Percentiles rank a stretch among this genome's conserved stretches.
Evolutionary conservation across 768 basidiomycete species (phyloP).

Genomic region (Mycena vulgaris): DNA sequence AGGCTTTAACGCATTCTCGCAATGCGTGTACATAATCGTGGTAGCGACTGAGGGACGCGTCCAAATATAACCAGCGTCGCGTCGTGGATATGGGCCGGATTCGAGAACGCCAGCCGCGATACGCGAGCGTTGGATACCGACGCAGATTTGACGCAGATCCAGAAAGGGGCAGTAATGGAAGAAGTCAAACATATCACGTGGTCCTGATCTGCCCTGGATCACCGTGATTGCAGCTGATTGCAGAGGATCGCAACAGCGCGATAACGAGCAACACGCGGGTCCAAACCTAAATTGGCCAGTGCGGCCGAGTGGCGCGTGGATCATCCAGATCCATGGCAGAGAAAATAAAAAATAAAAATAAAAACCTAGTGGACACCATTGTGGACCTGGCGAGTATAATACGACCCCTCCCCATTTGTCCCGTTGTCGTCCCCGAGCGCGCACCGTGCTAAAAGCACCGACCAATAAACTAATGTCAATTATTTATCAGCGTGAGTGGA

Average conservation of each 20-base stretch:
- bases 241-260: constrained; percentile 12
- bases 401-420: background rate
- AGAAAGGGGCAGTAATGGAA: background rate
- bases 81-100: constrained; percentile 12
- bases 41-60: constrained; percentile 13
- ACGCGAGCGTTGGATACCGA: constrained; percentile 28
- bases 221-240: no score
- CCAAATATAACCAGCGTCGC: constrained; percentile 21
- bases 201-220: constrained; percentile 29
- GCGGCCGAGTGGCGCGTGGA: background rate
- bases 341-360: background rate
- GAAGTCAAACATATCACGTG: background rate
- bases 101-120: constrained; percentile 11
- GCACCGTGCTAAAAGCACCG: background rate
- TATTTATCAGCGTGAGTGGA: background rate
- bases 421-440: background rate
- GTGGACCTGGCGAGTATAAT: background rate
- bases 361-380: background rate
- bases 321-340: no score
- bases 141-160: constrained; percentile 6
- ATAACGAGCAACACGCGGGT: constrained; percentile 24
- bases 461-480: background rate
- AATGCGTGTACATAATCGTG: constrained; percentile 25
- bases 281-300: constrained; percentile 25
- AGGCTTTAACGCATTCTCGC: constrained; percentile 59